phyloP scores from a whole-genome alignment of 345 rosid species.

The Kernera saxatilis region DNA sequence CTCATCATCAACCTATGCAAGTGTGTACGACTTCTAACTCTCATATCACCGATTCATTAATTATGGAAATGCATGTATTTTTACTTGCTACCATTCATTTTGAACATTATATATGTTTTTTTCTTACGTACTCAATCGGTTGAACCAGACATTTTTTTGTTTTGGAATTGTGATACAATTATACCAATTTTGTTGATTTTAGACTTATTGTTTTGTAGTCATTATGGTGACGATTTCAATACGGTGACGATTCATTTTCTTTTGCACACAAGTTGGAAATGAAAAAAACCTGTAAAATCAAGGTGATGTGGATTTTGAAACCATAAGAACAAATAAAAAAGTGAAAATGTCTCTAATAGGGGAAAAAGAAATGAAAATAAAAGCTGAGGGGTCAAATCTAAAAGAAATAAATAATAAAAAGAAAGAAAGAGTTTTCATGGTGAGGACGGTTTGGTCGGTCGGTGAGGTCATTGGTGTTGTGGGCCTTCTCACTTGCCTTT shows the following conservation, averaged over 20 bases:
- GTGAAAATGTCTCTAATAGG: neutral
- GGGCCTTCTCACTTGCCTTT: conserved; percentile 37
- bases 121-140: neutral
- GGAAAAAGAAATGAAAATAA: neutral
- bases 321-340: neutral
- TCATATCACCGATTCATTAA: neutral
- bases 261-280: neutral
- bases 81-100: neutral
- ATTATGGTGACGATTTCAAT: neutral
- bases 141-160: neutral
- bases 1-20: neutral
- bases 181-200: neutral
- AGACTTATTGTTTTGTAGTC: neutral
- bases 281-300: neutral
- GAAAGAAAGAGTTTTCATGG: neutral
- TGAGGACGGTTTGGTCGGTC: conserved; percentile 88
- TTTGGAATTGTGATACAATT: too few relatives aligned
- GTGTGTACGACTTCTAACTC: neutral
- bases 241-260: conserved; percentile 3
- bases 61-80: neutral
- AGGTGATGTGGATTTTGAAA: conserved; percentile 13
- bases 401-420: neutral
- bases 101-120: neutral
- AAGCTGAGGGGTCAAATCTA: conserved; percentile 29
- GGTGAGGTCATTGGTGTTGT: conserved; percentile 26